Evolutionary conservation across 2,329 filamentous ascomycete genomes (phyloP).

Genomic region (Teratosphaeria gauchensis): DNA sequence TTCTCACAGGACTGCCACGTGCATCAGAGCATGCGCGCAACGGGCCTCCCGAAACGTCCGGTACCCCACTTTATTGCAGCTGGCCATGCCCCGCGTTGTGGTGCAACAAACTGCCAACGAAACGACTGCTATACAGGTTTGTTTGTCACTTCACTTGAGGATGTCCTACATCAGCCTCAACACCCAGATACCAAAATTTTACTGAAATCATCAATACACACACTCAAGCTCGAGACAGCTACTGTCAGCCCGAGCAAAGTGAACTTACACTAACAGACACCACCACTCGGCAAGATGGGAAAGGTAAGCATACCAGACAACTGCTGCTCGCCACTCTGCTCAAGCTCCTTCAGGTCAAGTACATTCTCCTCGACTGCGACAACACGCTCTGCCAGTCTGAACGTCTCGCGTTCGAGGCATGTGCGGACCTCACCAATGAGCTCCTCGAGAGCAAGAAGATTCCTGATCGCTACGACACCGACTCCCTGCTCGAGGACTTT

Average conservation of each 20-base stretch:
- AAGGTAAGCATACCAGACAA: not conserved
- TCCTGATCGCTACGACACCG: conserved; percentile 63
- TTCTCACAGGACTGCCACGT: not conserved
- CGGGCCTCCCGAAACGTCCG: not conserved
- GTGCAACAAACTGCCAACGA: not conserved
- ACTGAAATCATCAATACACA: not conserved
- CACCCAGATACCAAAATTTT: too few species aligned
- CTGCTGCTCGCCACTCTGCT: not conserved
- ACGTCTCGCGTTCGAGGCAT: conserved; percentile 82
- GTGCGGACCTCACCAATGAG: conserved; percentile 79
- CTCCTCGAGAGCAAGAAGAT: conserved; percentile 61
- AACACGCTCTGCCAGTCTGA: conserved; percentile 92
- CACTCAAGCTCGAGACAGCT: not conserved
- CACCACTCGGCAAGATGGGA: not conserved
- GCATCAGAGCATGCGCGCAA: not conserved
- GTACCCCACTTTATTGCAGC: not conserved
- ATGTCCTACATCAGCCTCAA: not conserved
- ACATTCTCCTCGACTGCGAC: conserved; percentile 52
- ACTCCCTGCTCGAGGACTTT: conserved; percentile 72
- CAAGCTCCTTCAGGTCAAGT: conserved; percentile 23
- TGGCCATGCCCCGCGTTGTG: not conserved
- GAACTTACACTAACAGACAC: not conserved
- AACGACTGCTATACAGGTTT: not conserved
- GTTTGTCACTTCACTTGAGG: not conserved
- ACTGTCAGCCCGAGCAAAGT: not conserved